These are phyloP conservation scores for Xylaria sp. DNA, from an alignment of 2,329 filamentous ascomycete genomes.

Conservation along the genomic window DNA sequence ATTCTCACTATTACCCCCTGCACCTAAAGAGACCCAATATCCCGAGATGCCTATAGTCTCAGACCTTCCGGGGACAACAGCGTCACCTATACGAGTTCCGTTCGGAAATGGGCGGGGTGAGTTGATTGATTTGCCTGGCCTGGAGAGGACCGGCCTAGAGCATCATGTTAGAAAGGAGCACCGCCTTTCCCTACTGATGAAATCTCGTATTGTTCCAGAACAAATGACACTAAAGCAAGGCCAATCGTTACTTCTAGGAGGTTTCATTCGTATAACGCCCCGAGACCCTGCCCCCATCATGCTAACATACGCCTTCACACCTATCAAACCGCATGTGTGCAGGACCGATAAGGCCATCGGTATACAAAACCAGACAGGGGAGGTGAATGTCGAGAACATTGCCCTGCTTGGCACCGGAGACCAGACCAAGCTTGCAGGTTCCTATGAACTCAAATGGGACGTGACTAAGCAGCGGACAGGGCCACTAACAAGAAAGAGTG, in stretches of 20 bases:
- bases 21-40: conserved; percentile 77
- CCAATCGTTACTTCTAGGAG: conserved; percentile 85
- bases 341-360: conserved; percentile 81
- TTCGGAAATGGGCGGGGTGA: conserved; percentile 90
- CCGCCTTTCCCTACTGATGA: conserved; percentile 80
- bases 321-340: conserved; percentile 80
- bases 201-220: conserved; percentile 75
- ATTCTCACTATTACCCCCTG: conserved; percentile 77
- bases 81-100: conserved; percentile 91
- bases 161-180: conserved; percentile 75
- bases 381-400: conserved; percentile 72
- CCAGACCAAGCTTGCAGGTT: conserved; percentile 76
- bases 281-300: conserved; percentile 72
- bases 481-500: conserved; percentile 73
- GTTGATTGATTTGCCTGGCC: conserved; percentile 89
- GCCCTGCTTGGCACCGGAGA: conserved; percentile 66
- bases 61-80: conserved; percentile 89
- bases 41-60: conserved; percentile 89
- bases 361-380: conserved; percentile 73
- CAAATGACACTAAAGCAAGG: conserved; percentile 78
- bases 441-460: conserved; percentile 80
- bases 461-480: conserved; percentile 84
- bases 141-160: conserved; percentile 79
- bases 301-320: conserved; percentile 87
- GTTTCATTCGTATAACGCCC: conserved; percentile 88